Percentiles rank a stretch among this genome's conserved stretches.
These are phyloP conservation scores for Cyanidioschyzon merolae DNA, from an alignment of 23 red algal species.

Conservation along the genomic window DNA sequence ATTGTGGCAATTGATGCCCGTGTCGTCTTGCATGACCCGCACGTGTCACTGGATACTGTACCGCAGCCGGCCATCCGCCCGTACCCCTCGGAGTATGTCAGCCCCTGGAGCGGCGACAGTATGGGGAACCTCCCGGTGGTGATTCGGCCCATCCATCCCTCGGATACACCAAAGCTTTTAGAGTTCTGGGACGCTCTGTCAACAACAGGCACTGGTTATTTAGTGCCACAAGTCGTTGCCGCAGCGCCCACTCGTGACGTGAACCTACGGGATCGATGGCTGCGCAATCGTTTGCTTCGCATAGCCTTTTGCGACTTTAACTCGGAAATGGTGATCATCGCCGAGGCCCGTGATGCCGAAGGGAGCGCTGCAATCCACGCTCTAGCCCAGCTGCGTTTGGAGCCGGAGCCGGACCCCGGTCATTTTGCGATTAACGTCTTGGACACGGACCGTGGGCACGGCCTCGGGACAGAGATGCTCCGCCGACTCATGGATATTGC, in stretches of 20 bases:
- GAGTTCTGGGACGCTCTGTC: slow-evolving; percentile 8
- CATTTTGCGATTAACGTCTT: slow-evolving; percentile 14
- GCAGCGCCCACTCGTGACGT: background rate
- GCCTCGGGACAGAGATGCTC: slow-evolving; percentile 18
- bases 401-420: slow-evolving; percentile 2
- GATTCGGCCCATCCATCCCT: slow-evolving; percentile 16
- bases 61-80: slow-evolving; percentile 25
- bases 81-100: slow-evolving; percentile 28
- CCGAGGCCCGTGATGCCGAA: slow-evolving; percentile 20
- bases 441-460: slow-evolving; percentile 16
- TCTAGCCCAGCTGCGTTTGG: slow-evolving; percentile 10
- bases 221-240: background rate
- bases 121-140: slow-evolving; percentile 28
- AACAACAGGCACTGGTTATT: background rate
- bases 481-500: slow-evolving; percentile 17
- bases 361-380: slow-evolving; percentile 12
- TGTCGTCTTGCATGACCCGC: slow-evolving; percentile 16
- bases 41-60: background rate
- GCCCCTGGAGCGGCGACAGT: slow-evolving; percentile 22
- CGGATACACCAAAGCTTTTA: slow-evolving; percentile 11
- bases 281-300: background rate
- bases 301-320: slow-evolving; percentile 18
- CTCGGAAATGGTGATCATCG: slow-evolving; percentile 16
- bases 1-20: slow-evolving; percentile 25
- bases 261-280: background rate